Conservation (phyloP, 768 basidiomycete species). For the Mycena albidolilacea region DNA sequence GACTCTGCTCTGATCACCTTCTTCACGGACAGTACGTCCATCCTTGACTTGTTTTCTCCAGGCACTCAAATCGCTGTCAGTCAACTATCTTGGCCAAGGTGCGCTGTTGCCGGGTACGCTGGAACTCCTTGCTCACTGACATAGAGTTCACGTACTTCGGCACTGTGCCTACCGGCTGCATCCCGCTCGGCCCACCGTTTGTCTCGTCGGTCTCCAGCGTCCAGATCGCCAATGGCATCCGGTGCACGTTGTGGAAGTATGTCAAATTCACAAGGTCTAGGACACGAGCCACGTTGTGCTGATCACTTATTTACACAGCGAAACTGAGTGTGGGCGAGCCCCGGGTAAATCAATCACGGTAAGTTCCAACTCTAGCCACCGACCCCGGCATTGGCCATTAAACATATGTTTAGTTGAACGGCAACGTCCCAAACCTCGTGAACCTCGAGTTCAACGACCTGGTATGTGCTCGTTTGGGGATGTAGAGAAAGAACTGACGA, state of each 20-base stretch:
- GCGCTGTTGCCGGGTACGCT: conserved; percentile 11
- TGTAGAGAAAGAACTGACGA: conserved; percentile 2
- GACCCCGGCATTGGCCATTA: conserved; percentile 3
- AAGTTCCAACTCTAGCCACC: conserved; percentile 7
- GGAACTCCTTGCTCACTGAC: conserved; percentile 17
- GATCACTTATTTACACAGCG: conserved; percentile 15
- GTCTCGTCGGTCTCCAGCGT: conserved; percentile 19
- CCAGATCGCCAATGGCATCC: conserved; percentile 4
- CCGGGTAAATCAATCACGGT: conserved; percentile 15
- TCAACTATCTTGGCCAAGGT: conserved; percentile 17
- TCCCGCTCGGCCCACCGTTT: conserved; percentile 4
- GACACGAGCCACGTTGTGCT: conserved; percentile 4
- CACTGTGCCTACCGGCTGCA: conserved; percentile 18
- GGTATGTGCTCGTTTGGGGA: conserved; percentile 7
- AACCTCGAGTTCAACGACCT: conserved; percentile 18
- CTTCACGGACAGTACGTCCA: conserved; percentile 20
- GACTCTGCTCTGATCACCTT: conserved; percentile 21
- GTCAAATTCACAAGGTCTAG: neutral
- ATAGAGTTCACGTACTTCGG: neutral
- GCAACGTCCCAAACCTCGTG: conserved; percentile 10
- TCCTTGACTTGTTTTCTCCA: conserved; percentile 11
- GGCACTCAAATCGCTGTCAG: conserved; percentile 11
- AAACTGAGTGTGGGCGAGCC: conserved; percentile 7
- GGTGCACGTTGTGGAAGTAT: neutral
- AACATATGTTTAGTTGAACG: conserved; percentile 6